Evolutionary conservation across 129 eudicot species (phyloP), one percentile per base, ranked within the genome.

Genomic region (Tanacetum coccineum): DNA sequence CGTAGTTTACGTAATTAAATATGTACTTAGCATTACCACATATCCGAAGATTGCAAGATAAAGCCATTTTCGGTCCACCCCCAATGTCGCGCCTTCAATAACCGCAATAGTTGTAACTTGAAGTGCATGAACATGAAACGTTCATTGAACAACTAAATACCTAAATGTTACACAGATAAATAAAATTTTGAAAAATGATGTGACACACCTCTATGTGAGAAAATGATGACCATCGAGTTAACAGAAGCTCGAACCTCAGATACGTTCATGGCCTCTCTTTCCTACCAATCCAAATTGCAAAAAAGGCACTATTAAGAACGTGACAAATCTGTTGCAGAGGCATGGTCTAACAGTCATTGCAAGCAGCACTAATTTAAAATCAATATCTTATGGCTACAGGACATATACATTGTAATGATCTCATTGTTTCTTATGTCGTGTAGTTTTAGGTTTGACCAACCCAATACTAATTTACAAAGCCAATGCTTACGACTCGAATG

Each of bases 51-150:
- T 94, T 97, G 28, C 99, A 94, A 70, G 95, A 75, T 78, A 94
- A 73, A 50, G 99, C 97, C 99, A 94, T 89, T 73, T 94, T 97
- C 55, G 89, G 76, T 54, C 97, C 99, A 56, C 99, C 99, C 99
- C 99, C 77, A 94, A 64, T 66, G 99, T 95, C 68, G 87, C 90
- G 82, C 99, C 99, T 85, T 94, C 99, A 49, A 94, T 87, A 61
- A 87, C 97, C 49, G 99, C 99, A 62, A 94, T 87, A 42, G 97
- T 82, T 72, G 99, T 97, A 68, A 94, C 73, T 67, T 77, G 76
- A 61, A 94, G 90, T 58, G 75, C 95, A 97, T 94, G 77, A 40
- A 74, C 14, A 70, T 52, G 42, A 18, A 64, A 48, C 42, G 14
- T 59, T 8, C 13, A 52, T 42, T 48, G 58, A 47, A 66, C 52